phyloP scores from a whole-genome alignment of 169 alveolate species.

The Plasmodium sp. region DNA sequence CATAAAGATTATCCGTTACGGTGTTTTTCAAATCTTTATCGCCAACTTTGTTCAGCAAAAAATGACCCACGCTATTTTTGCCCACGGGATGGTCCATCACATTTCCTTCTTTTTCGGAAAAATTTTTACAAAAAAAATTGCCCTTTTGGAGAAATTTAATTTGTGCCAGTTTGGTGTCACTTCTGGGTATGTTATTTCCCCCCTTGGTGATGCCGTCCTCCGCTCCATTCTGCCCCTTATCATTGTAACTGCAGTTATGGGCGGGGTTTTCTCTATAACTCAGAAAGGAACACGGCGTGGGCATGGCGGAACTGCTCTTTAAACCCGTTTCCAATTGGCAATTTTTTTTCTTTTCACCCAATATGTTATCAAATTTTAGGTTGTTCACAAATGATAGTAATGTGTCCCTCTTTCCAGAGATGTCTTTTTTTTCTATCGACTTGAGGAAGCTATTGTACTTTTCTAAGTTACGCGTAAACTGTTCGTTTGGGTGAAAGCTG shows the following conservation, averaged over 20 bases:
- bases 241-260: not conserved
- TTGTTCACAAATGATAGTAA: constrained; percentile 15
- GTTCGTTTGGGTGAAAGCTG: not conserved
- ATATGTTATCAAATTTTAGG: constrained; percentile 50
- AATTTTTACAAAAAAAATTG: not conserved
- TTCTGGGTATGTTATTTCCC: not conserved
- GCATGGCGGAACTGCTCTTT: not conserved
- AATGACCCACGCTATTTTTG: not conserved
- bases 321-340: constrained; percentile 7
- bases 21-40: not conserved
- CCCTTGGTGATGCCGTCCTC: not conserved
- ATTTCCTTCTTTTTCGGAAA: not conserved
- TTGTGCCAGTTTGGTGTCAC: not conserved
- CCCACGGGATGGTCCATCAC: not conserved
- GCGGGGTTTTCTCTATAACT: not conserved
- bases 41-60: not conserved
- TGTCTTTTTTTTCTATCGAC: constrained; percentile 3
- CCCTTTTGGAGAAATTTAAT: not conserved
- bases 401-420: constrained; percentile 3
- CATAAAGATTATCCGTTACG: not conserved
- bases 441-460: constrained; percentile 34
- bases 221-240: not conserved
- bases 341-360: constrained; percentile 27
- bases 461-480: not conserved
- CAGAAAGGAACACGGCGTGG: not conserved